Conservation (phyloP, 1,139 yeast genomes). For the Saccharomycopsis phalli region DNA sequence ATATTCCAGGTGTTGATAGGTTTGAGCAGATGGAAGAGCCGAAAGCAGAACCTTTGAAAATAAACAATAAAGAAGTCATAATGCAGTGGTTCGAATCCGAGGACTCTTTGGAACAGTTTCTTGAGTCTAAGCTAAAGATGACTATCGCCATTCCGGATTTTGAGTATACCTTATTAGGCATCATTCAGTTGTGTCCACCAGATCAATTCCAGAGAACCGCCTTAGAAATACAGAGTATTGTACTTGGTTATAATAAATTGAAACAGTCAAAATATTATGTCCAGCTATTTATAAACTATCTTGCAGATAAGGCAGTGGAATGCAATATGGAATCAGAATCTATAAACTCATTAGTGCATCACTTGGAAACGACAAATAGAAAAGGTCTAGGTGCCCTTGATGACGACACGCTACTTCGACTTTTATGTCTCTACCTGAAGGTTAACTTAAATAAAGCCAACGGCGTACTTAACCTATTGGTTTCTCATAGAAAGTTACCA, state of each 20-base stretch:
- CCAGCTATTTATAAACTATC: not conserved
- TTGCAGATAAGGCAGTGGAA: not conserved
- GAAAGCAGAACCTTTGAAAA: not conserved
- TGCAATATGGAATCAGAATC: not conserved
- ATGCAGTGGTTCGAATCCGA: not conserved
- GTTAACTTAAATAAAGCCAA: not conserved
- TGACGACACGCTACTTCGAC: not conserved
- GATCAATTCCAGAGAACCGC: not conserved
- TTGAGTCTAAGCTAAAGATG: not conserved
- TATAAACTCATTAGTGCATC: not conserved
- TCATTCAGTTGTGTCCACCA: not conserved
- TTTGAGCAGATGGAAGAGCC: not conserved
- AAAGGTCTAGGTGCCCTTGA: not conserved
- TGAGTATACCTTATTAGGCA: not conserved
- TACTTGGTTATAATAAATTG: not conserved
- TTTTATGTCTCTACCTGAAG: not conserved
- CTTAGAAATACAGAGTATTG: not conserved
- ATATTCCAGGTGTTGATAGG: not conserved
- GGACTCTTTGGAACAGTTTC: not conserved
- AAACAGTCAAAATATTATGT: not conserved
- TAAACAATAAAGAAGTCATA: not conserved
- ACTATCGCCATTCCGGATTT: not conserved
- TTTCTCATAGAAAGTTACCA: slow-evolving; percentile 3
- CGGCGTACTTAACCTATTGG: not conserved
- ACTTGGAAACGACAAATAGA: not conserved